These are phyloP conservation scores for Imleria badia DNA, from an alignment of 768 basidiomycete species.

Conservation along the genomic window DNA sequence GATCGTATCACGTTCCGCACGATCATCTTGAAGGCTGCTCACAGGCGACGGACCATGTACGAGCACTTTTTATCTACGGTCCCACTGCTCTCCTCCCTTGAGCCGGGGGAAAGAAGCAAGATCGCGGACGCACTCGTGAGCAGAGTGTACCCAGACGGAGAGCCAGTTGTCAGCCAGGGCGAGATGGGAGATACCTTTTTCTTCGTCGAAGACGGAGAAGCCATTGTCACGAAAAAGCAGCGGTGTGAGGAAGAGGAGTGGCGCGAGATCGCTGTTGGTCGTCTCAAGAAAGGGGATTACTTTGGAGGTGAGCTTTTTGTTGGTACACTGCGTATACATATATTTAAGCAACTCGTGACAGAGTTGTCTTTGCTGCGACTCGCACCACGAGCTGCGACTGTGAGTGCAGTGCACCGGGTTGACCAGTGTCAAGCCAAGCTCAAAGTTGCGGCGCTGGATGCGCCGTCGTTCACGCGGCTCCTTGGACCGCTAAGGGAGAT, in stretches of 20 bases:
- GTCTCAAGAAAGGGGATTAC: constrained; percentile 88
- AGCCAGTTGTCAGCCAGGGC: constrained; percentile 87
- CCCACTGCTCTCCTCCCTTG: constrained; percentile 80
- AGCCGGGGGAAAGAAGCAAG: constrained; percentile 89
- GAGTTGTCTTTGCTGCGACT: constrained; percentile 89
- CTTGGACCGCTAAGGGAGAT: constrained; percentile 91
- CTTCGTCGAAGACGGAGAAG: constrained; percentile 94
- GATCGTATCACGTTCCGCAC: constrained; percentile 98
- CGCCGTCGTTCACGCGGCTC: constrained; percentile 89
- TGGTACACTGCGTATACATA: background rate
- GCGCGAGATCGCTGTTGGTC: constrained; percentile 71
- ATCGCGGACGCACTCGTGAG: constrained; percentile 95
- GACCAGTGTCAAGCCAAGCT: constrained; percentile 60
- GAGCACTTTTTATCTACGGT: constrained; percentile 95
- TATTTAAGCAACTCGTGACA: constrained; percentile 34
- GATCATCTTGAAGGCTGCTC: constrained; percentile 91
- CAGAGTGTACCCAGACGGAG: constrained; percentile 75
- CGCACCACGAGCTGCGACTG: constrained; percentile 94
- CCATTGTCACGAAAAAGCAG: constrained; percentile 78
- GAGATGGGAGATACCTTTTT: constrained; percentile 98
- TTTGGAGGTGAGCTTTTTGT: constrained; percentile 79
- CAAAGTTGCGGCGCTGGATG: constrained; percentile 92
- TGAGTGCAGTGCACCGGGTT: constrained; percentile 63
- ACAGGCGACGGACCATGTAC: constrained; percentile 91
- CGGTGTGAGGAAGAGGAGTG: constrained; percentile 55